Conservation (phyloP, 208 protist genomes). For the Porcisia deanei region DNA sequence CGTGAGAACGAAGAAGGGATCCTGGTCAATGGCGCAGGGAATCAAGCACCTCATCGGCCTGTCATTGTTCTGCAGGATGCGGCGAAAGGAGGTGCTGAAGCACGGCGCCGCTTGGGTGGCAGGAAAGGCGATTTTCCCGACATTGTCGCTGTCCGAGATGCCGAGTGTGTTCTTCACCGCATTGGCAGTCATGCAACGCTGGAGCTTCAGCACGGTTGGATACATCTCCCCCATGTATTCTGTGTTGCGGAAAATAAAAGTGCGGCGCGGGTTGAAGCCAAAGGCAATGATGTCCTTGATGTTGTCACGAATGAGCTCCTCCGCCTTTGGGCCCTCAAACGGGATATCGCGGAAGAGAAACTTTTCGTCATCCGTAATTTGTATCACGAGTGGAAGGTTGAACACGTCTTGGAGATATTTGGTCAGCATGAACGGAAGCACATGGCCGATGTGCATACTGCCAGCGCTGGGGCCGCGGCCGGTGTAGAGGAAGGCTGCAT, state of each 20-base stretch:
- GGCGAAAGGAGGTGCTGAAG: slow-evolving; percentile 94
- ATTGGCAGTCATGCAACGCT: slow-evolving; percentile 92
- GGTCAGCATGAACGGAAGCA: slow-evolving; percentile 99
- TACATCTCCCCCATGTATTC: slow-evolving; percentile 98
- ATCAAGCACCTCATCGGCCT: slow-evolving; percentile 95
- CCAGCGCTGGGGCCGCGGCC: slow-evolving; percentile 97
- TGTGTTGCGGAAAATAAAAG: slow-evolving; percentile 99
- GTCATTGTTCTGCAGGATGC: slow-evolving; percentile 77
- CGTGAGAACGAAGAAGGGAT: slow-evolving; percentile 99
- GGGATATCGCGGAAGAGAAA: slow-evolving; percentile 97
- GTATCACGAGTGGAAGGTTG: slow-evolving; percentile 97
- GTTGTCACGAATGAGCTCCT: slow-evolving; percentile 93
- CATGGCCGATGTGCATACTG: slow-evolving; percentile 98
- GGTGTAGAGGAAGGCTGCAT: slow-evolving; percentile 99
- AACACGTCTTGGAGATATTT: slow-evolving; percentile 99
- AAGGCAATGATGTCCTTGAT: slow-evolving; percentile 99
- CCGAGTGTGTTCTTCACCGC: slow-evolving; percentile 95
- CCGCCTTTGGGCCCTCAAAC: slow-evolving; percentile 75
- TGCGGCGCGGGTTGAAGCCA: slow-evolving; percentile 97
- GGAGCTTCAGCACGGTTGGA: slow-evolving; percentile 92
- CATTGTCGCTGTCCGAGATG: slow-evolving; percentile 90
- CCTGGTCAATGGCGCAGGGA: slow-evolving; percentile 97
- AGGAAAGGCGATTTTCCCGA: slow-evolving; percentile 96
- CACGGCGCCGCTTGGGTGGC: slow-evolving; percentile 97
- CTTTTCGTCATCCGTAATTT: slow-evolving; percentile 99